Percentiles rank a stretch among this genome's conserved stretches.
Evolutionary conservation across 495 filamentous ascomycete genomes (phyloP).

Genomic region (Apiosordaria backusii): DNA sequence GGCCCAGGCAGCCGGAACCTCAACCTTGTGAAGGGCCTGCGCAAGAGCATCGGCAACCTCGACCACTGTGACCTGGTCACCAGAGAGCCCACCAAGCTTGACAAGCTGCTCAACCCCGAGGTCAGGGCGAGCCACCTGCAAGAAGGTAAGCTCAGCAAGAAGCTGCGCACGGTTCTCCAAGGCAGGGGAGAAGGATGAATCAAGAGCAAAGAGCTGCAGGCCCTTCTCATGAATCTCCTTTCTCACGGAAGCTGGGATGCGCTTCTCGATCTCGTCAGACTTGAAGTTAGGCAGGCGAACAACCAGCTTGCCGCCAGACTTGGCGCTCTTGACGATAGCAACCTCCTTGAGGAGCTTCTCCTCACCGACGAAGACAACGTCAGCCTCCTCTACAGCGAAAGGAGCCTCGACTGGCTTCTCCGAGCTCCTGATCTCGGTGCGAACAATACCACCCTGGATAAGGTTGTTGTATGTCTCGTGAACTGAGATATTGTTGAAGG

Average conservation of each 20-base stretch:
- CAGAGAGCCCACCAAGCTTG: conserved; percentile 30
- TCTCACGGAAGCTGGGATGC: conserved; percentile 62
- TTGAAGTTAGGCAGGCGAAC: conserved; percentile 73
- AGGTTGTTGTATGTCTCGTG: conserved; percentile 79
- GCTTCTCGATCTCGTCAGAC: conserved; percentile 87
- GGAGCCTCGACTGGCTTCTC: conserved; percentile 78
- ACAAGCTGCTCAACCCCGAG: conserved; percentile 50
- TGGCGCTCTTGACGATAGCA: conserved; percentile 66
- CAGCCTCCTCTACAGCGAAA: conserved; percentile 73
- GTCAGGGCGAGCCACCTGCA: conserved; percentile 65
- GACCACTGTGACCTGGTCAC: conserved; percentile 50
- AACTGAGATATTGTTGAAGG: conserved; percentile 70
- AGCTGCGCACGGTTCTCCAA: conserved; percentile 61
- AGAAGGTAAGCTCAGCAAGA: conserved; percentile 73
- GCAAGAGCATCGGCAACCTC: conserved; percentile 64
- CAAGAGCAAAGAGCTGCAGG: conserved; percentile 68
- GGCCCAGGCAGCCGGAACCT: conserved; percentile 75
- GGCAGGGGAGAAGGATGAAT: conserved; percentile 61
- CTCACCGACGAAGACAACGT: conserved; percentile 73
- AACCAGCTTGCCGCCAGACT: conserved; percentile 68
- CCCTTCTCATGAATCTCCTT: conserved; percentile 64
- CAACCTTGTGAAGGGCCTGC: conserved; percentile 64
- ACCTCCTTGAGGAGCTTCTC: conserved; percentile 74
- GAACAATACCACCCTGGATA: conserved; percentile 76
- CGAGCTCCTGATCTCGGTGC: conserved; percentile 82